Base-by-base conservation (phyloP, 306 rosid genomes). In the Prunus persica region DNA sequence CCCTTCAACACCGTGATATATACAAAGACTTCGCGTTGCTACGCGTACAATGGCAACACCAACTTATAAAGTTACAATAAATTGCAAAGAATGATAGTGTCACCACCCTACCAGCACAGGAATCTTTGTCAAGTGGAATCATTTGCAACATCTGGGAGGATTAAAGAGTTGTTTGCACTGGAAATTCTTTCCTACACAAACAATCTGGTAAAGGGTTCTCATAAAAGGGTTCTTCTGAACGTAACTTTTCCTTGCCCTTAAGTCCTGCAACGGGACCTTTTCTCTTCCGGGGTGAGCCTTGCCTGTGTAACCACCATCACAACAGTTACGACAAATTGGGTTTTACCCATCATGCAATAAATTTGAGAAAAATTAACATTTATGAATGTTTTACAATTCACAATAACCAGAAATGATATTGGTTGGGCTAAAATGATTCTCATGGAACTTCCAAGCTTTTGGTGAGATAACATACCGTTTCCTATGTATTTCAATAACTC, bases 131-230 rank as follows among this genome's bases (percentile, higher is more conserved):
- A 32, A 24, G 54, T n/a, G 65, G 28, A 72, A 62, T 66, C 22
- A 69, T 66, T 74, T 20, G 78, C 76, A 41, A 57, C 28, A 56
- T 55, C 69, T 18, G 41, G 54, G 76, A 71, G 74, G 77, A 78
- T 47, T 78, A 72, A 52, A 27, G 87, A 78, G 16, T 65, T 54
- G 71, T 78, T 84, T 55, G 32, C 52, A 58, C 80, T 11, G 83
- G 67, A 34, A 83, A 71, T 83, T 78, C 84, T 71, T 78, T 85
- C 81, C 70, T 84, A 81, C 98, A 90, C 70, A 90, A 75, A 87
- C 99, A 95, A 79, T 87, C 97, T 0, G 97, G 99, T 76, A 87
- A 85, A 77, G 99, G 97, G 76, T 95, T 95, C 47, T 90, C 86
- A 64, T 92, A 95, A 81, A 90, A 90, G 15, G 97, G 80, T 86